Evolutionary conservation across 2,329 filamentous ascomycete genomes (phyloP).

Genomic region (Drechslera avenae): DNA sequence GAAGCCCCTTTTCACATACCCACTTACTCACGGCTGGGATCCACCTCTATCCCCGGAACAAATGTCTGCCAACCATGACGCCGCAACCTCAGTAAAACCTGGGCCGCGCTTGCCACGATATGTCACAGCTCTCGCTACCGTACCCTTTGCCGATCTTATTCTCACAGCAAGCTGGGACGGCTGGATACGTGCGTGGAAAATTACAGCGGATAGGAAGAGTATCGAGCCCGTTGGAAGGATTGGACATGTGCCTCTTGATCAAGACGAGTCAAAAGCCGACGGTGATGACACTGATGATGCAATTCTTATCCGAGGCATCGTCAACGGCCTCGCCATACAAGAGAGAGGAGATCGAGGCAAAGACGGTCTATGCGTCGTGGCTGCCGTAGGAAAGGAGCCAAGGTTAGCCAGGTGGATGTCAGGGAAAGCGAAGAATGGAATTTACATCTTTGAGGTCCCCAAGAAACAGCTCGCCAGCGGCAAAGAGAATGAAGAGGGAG

Average conservation of each 20-base stretch:
- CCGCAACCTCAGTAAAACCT: conserved; percentile 56
- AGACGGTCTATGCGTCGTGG: conserved; percentile 78
- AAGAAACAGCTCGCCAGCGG: conserved; percentile 34
- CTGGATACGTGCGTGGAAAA: conserved; percentile 79
- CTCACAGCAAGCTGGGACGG: conserved; percentile 96
- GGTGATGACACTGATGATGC: conserved; percentile 23
- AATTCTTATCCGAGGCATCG: conserved; percentile 68
- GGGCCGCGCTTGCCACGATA: conserved; percentile 72
- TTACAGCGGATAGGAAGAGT: conserved; percentile 74
- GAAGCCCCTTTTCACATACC: conserved; percentile 82
- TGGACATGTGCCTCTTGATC: conserved; percentile 48
- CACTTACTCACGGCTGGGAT: conserved; percentile 84
- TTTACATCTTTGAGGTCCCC: conserved; percentile 85
- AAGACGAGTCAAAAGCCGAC: conserved; percentile 16
- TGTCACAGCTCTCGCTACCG: conserved; percentile 84
- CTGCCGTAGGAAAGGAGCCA: conserved; percentile 85
- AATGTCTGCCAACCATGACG: conserved; percentile 68
- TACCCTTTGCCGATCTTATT: conserved; percentile 90
- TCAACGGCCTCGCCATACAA: conserved; percentile 88
- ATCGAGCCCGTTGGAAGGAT: conserved; percentile 74
- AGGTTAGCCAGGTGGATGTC: conserved; percentile 82
- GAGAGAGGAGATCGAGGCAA: conserved; percentile 79
- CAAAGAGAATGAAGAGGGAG: conserved; percentile 12
- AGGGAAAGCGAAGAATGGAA: conserved; percentile 73
- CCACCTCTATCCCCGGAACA: conserved; percentile 69